A percentile compares a stretch with the other conserved stretches of the same genome.
Conservation (phyloP, 1,284 basidiomycete species). For the Puccinia horiana region DNA sequence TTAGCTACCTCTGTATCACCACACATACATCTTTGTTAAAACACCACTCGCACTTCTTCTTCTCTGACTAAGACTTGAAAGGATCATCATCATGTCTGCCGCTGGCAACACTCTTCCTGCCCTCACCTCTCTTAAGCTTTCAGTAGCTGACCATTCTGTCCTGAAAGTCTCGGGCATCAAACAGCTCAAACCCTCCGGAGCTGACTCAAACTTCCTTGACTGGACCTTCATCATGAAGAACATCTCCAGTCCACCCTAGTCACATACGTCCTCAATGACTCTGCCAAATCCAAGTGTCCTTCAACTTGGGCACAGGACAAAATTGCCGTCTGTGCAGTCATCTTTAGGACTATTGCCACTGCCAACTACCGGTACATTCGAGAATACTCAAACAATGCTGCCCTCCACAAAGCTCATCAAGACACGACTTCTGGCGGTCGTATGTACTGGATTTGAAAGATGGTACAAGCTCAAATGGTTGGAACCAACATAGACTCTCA, state of each 20-base stretch:
- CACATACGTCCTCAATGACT: background rate
- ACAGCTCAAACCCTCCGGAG: background rate
- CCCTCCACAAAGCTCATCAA: background rate
- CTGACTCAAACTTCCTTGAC: slow-evolving; percentile 12
- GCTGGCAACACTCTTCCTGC: too few relatives aligned
- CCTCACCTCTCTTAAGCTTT: too few relatives aligned
- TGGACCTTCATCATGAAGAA: background rate
- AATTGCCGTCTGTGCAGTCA: background rate
- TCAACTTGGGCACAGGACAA: background rate
- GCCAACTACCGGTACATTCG: background rate
- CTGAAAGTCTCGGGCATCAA: background rate
- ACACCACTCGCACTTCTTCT: too few relatives aligned
- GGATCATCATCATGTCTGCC: too few relatives aligned
- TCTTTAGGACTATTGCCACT: background rate
- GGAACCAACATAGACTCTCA: background rate
- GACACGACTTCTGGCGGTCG: background rate
- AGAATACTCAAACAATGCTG: background rate
- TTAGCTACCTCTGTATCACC: too few relatives aligned
- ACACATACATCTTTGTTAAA: too few relatives aligned
- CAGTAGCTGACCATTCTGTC: too few relatives aligned
- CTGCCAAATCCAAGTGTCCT: background rate
- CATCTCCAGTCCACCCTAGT: background rate
- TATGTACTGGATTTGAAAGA: background rate
- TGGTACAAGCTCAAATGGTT: background rate
- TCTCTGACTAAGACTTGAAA: too few relatives aligned